A percentile compares a stretch with the other conserved stretches of the same genome.
Conservation (phyloP, 768 basidiomycete species). For the Sarcomyxa edulis region DNA sequence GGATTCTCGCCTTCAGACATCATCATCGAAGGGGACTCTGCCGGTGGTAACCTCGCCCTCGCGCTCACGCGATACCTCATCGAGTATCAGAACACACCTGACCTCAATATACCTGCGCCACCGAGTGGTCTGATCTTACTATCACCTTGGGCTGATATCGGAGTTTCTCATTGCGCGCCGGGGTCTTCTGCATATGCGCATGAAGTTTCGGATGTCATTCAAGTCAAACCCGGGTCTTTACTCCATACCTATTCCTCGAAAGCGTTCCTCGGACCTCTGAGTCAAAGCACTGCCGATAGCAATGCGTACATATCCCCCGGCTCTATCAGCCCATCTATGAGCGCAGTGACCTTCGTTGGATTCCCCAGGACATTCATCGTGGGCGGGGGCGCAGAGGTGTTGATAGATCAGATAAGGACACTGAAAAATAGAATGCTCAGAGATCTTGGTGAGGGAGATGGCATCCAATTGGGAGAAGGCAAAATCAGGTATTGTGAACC, state of each 20-base stretch:
- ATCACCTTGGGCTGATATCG: slow-evolving; percentile 54
- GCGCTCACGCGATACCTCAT: slow-evolving; percentile 59
- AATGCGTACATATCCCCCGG: slow-evolving; percentile 60
- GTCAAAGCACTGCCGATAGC: slow-evolving; percentile 32
- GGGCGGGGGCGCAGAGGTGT: slow-evolving; percentile 50
- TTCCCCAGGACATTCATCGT: slow-evolving; percentile 61
- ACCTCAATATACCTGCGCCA: slow-evolving; percentile 31
- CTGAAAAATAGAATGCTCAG: slow-evolving; percentile 42
- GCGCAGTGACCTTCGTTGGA: slow-evolving; percentile 37
- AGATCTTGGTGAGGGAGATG: slow-evolving; percentile 44
- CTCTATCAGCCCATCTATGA: slow-evolving; percentile 30
- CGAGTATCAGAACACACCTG: slow-evolving; percentile 33
- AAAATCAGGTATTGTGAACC: slow-evolving; percentile 43
- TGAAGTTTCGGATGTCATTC: slow-evolving; percentile 33
- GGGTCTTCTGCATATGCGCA: slow-evolving; percentile 32
- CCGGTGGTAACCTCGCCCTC: slow-evolving; percentile 69
- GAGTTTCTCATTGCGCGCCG: slow-evolving; percentile 31
- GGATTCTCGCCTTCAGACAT: slow-evolving; percentile 58
- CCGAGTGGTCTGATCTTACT: slow-evolving; percentile 47
- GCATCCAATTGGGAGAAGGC: slow-evolving; percentile 27
- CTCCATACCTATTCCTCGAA: slow-evolving; percentile 24
- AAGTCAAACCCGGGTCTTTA: slow-evolving; percentile 13
- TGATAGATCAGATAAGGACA: slow-evolving; percentile 47
- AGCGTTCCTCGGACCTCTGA: slow-evolving; percentile 45
- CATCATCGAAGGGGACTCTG: slow-evolving; percentile 69